Conservation (phyloP, 208 protist species). For the Lotmaria passim region DNA sequence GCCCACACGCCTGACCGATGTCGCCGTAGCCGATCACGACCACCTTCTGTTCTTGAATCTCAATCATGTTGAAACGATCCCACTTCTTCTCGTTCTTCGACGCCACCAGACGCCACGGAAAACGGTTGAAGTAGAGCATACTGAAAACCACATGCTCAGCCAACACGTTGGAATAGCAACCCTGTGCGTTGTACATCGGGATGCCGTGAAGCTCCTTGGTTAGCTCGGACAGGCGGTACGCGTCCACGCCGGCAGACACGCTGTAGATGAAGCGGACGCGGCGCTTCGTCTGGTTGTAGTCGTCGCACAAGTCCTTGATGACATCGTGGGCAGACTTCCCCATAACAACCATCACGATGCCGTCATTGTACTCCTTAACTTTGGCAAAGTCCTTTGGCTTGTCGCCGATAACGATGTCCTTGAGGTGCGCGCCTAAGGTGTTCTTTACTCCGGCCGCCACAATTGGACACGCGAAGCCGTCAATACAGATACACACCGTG, state of each 20-base stretch:
- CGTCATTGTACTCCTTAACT: not conserved
- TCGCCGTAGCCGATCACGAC: constrained; percentile 86
- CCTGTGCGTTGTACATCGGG: constrained; percentile 71
- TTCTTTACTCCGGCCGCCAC: not conserved
- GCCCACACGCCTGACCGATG: constrained; percentile 64
- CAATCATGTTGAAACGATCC: constrained; percentile 67
- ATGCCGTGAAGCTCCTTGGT: constrained; percentile 49
- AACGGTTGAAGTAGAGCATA: constrained; percentile 89
- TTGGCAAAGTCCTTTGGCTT: not conserved
- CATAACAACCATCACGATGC: not conserved
- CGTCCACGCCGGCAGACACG: constrained; percentile 72
- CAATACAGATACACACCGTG: not conserved
- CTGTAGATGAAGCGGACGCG: constrained; percentile 83
- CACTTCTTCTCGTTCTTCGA: no score
- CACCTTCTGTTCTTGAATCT: constrained; percentile 60
- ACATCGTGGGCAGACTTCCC: not conserved
- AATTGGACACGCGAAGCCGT: not conserved
- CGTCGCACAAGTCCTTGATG: constrained; percentile 21
- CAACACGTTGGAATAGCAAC: constrained; percentile 70
- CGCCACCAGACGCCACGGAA: no score
- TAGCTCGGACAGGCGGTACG: constrained; percentile 53
- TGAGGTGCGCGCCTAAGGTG: not conserved
- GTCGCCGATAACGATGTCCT: not conserved
- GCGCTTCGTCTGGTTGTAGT: constrained; percentile 46
- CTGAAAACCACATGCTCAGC: constrained; percentile 79